phyloP scores from a whole-genome alignment of 345 rosid species.

The Linum tenue region DNA sequence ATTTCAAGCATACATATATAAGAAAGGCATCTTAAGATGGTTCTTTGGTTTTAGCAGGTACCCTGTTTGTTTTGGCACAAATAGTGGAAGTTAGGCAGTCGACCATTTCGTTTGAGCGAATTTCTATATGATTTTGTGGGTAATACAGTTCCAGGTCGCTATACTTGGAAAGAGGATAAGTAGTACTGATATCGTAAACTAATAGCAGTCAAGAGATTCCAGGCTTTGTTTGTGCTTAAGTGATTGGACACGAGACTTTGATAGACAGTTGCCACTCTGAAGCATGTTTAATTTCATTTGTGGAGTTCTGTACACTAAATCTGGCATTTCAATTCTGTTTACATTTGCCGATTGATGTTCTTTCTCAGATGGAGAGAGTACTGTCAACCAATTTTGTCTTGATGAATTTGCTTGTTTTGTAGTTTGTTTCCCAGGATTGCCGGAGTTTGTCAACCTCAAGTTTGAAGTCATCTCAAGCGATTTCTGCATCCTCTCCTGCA shows the following conservation, averaged over 20 bases:
- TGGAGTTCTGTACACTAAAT: too few species aligned
- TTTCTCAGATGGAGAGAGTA: background rate
- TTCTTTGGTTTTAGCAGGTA: background rate
- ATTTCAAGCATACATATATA: too few species aligned
- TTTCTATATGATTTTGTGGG: background rate
- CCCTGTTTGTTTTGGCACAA: too few species aligned
- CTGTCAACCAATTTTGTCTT: background rate
- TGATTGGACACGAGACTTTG: background rate
- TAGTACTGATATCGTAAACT: too few species aligned
- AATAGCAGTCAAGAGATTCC: background rate
- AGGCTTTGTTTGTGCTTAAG: background rate
- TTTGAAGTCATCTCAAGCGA: slow-evolving; percentile 22
- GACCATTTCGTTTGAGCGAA: background rate
- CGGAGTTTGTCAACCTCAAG: slow-evolving; percentile 29
- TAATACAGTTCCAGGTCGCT: too few species aligned
- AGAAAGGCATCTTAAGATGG: background rate
- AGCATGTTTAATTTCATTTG: background rate
- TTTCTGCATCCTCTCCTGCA: slow-evolving; percentile 22
- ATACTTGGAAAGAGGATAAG: too few species aligned
- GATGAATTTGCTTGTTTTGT: background rate
- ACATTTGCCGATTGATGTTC: background rate
- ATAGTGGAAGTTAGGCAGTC: background rate
- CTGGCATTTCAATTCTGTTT: background rate
- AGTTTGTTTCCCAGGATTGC: slow-evolving; percentile 34
- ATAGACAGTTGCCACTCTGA: background rate